Evolutionary conservation across 192 early-diverging fungal species (phyloP).

Genomic region (Linderina pennispora): DNA sequence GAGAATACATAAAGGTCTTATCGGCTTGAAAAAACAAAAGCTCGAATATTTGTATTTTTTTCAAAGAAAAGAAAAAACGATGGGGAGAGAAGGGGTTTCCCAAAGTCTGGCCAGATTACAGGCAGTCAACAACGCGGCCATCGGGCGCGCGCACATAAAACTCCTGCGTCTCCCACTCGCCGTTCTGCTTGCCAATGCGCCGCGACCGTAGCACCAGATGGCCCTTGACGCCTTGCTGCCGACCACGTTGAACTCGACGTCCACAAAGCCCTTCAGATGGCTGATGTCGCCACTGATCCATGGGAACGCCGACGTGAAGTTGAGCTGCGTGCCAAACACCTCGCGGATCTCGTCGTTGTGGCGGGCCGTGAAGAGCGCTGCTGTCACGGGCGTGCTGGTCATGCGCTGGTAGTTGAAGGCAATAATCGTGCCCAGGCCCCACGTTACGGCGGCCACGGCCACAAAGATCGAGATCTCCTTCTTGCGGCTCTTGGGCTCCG

Average conservation of each 20-base stretch:
- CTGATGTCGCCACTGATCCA: slow-evolving; percentile 49
- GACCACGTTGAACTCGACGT: slow-evolving; percentile 39
- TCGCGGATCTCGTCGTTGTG: slow-evolving; percentile 33
- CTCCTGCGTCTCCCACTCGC: slow-evolving; percentile 42
- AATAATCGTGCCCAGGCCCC: slow-evolving; percentile 38
- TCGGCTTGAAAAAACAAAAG: no score
- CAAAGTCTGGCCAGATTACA: neutral
- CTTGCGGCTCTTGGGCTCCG: slow-evolving; percentile 34
- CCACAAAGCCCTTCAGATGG: slow-evolving; percentile 46
- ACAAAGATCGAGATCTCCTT: slow-evolving; percentile 38
- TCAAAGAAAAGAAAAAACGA: no score
- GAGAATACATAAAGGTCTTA: no score
- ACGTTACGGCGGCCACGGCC: slow-evolving; percentile 31
- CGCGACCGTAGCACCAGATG: slow-evolving; percentile 39
- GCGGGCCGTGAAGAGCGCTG: slow-evolving; percentile 40
- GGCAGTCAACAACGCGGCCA: slow-evolving; percentile 34
- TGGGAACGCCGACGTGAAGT: slow-evolving; percentile 40
- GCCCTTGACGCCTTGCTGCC: slow-evolving; percentile 31
- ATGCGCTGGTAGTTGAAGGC: slow-evolving; percentile 50
- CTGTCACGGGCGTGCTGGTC: slow-evolving; percentile 47
- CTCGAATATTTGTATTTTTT: no score
- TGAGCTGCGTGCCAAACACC: slow-evolving; percentile 35
- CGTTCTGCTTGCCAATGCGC: slow-evolving; percentile 41
- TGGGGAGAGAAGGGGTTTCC: no score
- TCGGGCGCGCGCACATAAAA: slow-evolving; percentile 35